Conservation (phyloP, 1,284 basidiomycete species). For the Trametes polyzona region DNA sequence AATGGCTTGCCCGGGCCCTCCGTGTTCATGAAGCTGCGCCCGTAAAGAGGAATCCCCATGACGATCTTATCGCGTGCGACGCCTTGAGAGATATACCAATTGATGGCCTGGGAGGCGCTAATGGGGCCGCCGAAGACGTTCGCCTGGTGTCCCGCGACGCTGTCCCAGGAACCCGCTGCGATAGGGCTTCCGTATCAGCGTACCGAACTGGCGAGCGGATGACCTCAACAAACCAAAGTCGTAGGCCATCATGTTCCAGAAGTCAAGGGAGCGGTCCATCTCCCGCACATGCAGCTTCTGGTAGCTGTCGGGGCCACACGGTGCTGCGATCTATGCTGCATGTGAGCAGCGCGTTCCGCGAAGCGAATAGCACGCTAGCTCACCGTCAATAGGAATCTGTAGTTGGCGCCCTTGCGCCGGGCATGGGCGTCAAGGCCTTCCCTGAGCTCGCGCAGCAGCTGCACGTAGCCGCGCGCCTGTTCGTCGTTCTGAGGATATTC, state of each 20-base stretch:
- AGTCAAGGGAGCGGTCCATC: slow-evolving; percentile 89
- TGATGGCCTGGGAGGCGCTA: slow-evolving; percentile 70
- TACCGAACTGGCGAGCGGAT: neutral
- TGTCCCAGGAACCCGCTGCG: slow-evolving; percentile 85
- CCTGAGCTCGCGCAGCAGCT: slow-evolving; percentile 72
- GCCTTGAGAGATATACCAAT: slow-evolving; percentile 75
- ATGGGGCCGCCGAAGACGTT: slow-evolving; percentile 76
- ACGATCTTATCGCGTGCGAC: slow-evolving; percentile 83
- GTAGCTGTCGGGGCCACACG: slow-evolving; percentile 90
- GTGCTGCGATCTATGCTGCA: slow-evolving; percentile 76
- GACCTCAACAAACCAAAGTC: slow-evolving; percentile 63
- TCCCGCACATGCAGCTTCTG: slow-evolving; percentile 75
- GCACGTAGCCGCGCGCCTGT: slow-evolving; percentile 76
- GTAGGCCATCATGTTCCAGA: slow-evolving; percentile 98
- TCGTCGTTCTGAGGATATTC: slow-evolving; percentile 78
- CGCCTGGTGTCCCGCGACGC: slow-evolving; percentile 85
- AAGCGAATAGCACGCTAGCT: slow-evolving; percentile 32
- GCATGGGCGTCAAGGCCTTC: slow-evolving; percentile 71
- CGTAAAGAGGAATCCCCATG: slow-evolving; percentile 90
- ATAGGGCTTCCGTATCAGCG: slow-evolving; percentile 4
- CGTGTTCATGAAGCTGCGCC: slow-evolving; percentile 89
- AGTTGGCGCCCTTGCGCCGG: slow-evolving; percentile 55
- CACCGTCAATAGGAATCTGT: slow-evolving; percentile 78
- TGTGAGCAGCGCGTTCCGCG: slow-evolving; percentile 4
- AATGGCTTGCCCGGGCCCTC: slow-evolving; percentile 81